These are phyloP conservation scores for Alternaria sp. DNA, from an alignment of 2,329 filamentous ascomycete genomes.

Conservation along the genomic window DNA sequence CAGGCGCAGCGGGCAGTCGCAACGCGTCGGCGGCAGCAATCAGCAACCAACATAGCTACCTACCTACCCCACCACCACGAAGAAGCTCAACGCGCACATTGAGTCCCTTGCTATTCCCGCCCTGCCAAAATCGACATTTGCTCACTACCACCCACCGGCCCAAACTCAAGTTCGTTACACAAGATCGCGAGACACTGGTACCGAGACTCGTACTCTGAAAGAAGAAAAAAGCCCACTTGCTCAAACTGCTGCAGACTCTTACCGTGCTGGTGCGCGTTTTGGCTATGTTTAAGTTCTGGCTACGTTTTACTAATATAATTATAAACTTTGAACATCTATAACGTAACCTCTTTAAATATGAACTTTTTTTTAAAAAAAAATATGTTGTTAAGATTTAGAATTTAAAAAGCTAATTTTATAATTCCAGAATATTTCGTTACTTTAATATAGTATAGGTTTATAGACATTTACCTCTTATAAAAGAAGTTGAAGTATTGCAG, in stretches of 20 bases:
- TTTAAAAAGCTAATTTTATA: too few species aligned
- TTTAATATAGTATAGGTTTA: too few species aligned
- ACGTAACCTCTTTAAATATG: too few species aligned
- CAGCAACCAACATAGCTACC: neutral
- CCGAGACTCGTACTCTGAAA: neutral
- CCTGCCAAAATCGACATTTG: neutral
- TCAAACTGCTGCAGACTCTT: constrained; percentile 14
- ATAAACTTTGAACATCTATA: too few species aligned
- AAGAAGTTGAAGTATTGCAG: too few species aligned
- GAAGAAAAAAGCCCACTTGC: constrained; percentile 1
- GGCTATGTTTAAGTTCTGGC: too few species aligned
- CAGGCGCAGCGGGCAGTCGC: constrained; percentile 11
- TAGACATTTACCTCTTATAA: too few species aligned
- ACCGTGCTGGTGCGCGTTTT: neutral
- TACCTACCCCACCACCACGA: constrained; percentile 29
- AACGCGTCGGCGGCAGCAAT: constrained; percentile 14
- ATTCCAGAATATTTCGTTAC: too few species aligned
- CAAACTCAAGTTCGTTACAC: constrained; percentile 2
- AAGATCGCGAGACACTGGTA: neutral
- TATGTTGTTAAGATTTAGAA: too few species aligned
- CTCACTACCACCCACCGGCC: neutral
- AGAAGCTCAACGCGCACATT: constrained; percentile 10
- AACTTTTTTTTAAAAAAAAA: too few species aligned
- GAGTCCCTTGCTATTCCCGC: neutral
- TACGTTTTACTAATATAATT: too few species aligned